Evolutionary conservation across 1,284 basidiomycete species (phyloP).

Genomic region (Cystobasidiaceae sp.): DNA sequence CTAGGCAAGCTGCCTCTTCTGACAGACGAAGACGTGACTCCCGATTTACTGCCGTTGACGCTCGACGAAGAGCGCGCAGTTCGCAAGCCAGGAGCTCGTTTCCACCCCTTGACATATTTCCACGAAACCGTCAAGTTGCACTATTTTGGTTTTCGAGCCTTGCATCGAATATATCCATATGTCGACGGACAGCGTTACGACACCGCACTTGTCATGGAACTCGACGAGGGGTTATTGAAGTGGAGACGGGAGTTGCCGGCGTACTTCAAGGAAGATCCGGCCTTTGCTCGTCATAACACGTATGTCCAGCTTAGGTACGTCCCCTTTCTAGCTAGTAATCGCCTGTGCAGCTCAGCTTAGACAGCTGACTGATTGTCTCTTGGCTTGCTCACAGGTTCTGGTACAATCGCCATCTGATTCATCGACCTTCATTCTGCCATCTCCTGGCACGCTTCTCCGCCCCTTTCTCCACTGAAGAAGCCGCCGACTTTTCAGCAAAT

Average conservation of each 20-base stretch:
- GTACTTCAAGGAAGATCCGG: no score
- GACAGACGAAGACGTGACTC: not conserved
- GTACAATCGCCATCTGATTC: not conserved
- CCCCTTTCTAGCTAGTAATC: no score
- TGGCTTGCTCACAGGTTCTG: not conserved
- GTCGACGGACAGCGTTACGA: not conserved
- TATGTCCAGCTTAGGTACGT: no score
- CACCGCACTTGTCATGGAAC: not conserved
- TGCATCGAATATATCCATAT: not conserved
- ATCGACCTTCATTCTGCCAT: not conserved
- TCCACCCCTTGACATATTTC: not conserved
- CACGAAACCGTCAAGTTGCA: not conserved
- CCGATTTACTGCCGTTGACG: not conserved
- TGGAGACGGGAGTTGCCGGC: no score
- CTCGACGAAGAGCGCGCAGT: not conserved
- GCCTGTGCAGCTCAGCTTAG: no score
- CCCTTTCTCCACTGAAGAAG: no score
- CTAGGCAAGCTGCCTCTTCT: not conserved
- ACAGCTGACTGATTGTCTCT: no score
- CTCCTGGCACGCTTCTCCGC: not conserved
- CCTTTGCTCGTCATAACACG: no score
- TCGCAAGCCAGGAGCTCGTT: not conserved
- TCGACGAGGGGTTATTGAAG: not conserved
- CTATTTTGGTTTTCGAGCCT: not conserved
- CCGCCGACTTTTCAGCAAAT: not conserved